Conservation (phyloP, 108 stramenopile species). For the Chaetoceros tenuissimus region DNA sequence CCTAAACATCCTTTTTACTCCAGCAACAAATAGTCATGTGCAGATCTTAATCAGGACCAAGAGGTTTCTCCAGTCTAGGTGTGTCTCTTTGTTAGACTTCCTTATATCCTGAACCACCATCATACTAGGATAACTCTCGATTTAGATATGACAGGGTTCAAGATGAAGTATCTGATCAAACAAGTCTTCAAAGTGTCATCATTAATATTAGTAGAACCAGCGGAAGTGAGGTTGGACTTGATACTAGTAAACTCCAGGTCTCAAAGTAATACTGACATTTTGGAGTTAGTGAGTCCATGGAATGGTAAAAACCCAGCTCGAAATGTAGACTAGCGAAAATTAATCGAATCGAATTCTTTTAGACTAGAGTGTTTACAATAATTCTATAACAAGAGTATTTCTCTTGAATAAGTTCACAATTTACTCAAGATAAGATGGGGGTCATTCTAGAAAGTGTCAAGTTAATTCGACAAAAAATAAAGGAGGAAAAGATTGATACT, state of each 20-base stretch:
- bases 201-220: constrained; percentile 23
- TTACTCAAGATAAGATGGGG: constrained; percentile 68
- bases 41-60: constrained; percentile 64
- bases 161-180: constrained; percentile 24
- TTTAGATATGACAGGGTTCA: constrained; percentile 38
- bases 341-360: too few relatives aligned
- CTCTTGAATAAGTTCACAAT: constrained; percentile 44
- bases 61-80: constrained; percentile 36
- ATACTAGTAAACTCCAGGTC: too few relatives aligned
- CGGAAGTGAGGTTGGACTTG: constrained; percentile 13
- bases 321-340: too few relatives aligned
- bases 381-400: too few relatives aligned
- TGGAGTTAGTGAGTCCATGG: too few relatives aligned
- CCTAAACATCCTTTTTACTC: constrained; percentile 77
- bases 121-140: constrained; percentile 23
- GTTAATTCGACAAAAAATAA: constrained; percentile 70
- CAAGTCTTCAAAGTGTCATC: constrained; percentile 13
- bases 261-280: too few relatives aligned
- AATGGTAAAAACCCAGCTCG: too few relatives aligned
- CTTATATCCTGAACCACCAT: neutral
- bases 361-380: too few relatives aligned
- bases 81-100: constrained; percentile 23
- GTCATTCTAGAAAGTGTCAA: constrained; percentile 78
- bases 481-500: constrained; percentile 58
- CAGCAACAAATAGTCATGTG: constrained; percentile 88